phyloP scores from a whole-genome alignment of 148 eudicot species.

The Salicornia ramosissima region DNA sequence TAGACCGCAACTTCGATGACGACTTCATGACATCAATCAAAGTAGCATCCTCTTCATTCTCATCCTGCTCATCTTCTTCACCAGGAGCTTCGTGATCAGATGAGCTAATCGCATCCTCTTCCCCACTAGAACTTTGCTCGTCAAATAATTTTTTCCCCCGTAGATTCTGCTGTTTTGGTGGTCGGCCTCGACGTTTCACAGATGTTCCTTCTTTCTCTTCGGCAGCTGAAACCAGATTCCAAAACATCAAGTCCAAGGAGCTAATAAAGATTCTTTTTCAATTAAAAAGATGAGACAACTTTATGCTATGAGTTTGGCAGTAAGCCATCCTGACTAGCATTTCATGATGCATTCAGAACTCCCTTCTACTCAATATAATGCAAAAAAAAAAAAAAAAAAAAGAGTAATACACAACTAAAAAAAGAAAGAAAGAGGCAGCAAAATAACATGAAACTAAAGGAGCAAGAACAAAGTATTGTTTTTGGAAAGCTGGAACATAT shows the following conservation, averaged over 20 bases:
- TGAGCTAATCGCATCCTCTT: slow-evolving; percentile 73
- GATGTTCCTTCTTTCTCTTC: slow-evolving; percentile 67
- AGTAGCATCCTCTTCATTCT: slow-evolving; percentile 72
- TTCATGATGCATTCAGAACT: background rate
- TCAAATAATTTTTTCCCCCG: slow-evolving; percentile 84
- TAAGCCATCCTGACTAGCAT: background rate
- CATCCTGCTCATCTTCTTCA: slow-evolving; percentile 56
- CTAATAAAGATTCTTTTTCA: background rate
- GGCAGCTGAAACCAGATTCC: slow-evolving; percentile 32
- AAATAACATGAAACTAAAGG: too few species aligned
- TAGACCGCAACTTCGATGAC: slow-evolving; percentile 65
- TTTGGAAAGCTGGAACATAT: too few species aligned
- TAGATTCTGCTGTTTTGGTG: slow-evolving; percentile 50
- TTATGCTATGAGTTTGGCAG: background rate
- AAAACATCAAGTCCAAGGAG: slow-evolving; percentile 14
- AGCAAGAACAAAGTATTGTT: too few species aligned
- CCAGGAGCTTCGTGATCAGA: slow-evolving; percentile 74
- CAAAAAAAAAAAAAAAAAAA: too few species aligned
- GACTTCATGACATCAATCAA: slow-evolving; percentile 64
- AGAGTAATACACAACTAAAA: too few species aligned
- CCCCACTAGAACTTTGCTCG: slow-evolving; percentile 82
- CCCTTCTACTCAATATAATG: too few species aligned
- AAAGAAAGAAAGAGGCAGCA: too few species aligned
- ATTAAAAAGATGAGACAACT: background rate
- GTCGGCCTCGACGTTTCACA: slow-evolving; percentile 70